Conservation (phyloP, 2,329 filamentous ascomycete genomes). For the Colletotrichum navitas region DNA sequence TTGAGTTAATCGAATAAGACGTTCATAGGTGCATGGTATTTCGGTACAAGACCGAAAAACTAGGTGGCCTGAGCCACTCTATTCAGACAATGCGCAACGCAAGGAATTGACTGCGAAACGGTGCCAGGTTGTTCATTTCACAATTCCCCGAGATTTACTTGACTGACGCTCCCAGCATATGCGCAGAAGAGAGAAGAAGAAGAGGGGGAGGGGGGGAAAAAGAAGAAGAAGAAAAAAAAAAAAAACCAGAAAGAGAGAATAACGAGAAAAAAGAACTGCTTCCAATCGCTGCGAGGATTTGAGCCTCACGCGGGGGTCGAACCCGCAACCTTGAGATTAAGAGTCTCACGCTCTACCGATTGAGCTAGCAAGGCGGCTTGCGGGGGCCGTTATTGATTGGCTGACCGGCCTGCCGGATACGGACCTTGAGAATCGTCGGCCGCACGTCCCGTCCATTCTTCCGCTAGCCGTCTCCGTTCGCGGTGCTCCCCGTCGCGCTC, state of each 20-base stretch:
- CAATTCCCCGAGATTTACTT: no score
- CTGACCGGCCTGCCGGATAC: not conserved
- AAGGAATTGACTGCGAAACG: not conserved
- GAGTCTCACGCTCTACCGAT: conserved; percentile 82
- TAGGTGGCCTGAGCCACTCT: no score
- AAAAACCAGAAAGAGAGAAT: no score
- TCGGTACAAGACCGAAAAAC: no score
- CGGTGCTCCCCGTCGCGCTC: no score
- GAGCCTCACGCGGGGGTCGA: conserved; percentile 45
- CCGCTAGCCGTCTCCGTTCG: no score
- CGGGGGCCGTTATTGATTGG: not conserved
- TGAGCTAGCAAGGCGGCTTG: conserved; percentile 65
- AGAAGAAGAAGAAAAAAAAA: no score
- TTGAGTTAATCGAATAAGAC: no score
- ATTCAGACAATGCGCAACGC: no score
- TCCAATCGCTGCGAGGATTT: conserved; percentile 23
- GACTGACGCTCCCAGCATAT: not conserved
- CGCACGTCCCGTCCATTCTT: not conserved
- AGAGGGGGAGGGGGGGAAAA: no score
- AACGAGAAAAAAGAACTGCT: not conserved
- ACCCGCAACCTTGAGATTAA: conserved; percentile 54
- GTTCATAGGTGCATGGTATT: no score
- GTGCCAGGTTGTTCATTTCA: no score
- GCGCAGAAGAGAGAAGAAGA: not conserved
- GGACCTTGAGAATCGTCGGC: not conserved